A percentile compares a stretch with the other conserved stretches of the same genome.
These are phyloP conservation scores for Pinus taeda DNA, from an alignment of 75 land plant species.

Conservation along the genomic window DNA sequence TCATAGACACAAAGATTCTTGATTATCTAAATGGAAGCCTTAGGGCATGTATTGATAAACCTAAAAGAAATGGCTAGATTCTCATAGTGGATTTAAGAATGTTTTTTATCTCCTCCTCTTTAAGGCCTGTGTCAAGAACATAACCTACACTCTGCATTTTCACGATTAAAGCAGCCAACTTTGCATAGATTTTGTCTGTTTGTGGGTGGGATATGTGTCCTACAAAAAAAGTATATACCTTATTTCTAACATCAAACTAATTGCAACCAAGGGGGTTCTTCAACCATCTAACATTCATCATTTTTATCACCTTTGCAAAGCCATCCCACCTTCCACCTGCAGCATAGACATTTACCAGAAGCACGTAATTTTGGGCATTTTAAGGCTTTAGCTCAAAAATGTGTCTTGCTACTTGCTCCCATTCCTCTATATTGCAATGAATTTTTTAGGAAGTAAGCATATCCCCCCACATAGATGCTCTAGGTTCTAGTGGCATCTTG, in stretches of 20 bases:
- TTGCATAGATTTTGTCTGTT: slow-evolving; percentile 3
- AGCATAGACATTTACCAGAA: no score
- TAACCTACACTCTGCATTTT: background rate
- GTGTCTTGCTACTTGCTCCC: slow-evolving; percentile 5
- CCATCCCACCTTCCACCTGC: no score
- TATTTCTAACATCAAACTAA: slow-evolving; percentile 11
- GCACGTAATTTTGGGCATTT: no score
- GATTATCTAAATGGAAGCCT: slow-evolving; percentile 13
- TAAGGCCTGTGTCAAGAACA: background rate
- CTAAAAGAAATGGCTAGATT: slow-evolving; percentile 7
- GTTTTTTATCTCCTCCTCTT: background rate
- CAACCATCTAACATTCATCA: no score
- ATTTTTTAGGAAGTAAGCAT: no score
- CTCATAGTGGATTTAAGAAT: background rate
- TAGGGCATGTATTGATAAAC: slow-evolving; percentile 14
- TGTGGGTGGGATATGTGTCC: slow-evolving; percentile 2
- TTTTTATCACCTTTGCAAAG: no score
- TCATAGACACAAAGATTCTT: slow-evolving; percentile 25
- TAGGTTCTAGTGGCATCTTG: slow-evolving; percentile 12
- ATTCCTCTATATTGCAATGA: no score
- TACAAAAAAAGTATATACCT: slow-evolving; percentile 11
- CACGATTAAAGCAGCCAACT: background rate
- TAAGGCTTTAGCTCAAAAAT: background rate
- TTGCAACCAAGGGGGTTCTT: background rate
- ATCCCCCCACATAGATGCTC: no score